Base-by-base conservation (phyloP, 2,329 filamentous ascomycete species). In the Diaporthe vexans region DNA sequence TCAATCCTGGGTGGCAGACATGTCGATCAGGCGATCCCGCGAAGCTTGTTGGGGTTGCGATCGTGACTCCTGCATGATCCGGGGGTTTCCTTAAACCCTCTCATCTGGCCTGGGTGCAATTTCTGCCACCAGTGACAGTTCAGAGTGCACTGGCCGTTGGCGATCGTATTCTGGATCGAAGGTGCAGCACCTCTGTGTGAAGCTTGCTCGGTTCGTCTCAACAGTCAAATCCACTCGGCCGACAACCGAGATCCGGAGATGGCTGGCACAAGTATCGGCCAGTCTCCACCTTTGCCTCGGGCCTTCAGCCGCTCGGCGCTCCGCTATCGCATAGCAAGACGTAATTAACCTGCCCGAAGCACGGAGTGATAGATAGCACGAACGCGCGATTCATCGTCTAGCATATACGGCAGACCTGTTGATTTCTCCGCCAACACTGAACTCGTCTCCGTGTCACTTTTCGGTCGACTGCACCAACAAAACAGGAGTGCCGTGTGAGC, bases 321-420 rank as follows among this genome's bases (percentile, higher is more conserved):
- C 74, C 74, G 74, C 54, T 75, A 75, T 73, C 74, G 74, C 74
- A 21, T 33, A 15, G 40, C 2, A 11, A 24, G 24, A 65, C 4
- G 57, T 51, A 43, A 43, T 43, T 17, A 51, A 56, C n/a, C 24
- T 56, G 37, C 37, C 24, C 24, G 48, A 40, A 19, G 15, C 21
- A 19, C 40, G 54, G 46, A 56, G 26, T 26, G 24, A 2, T 15
- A 29, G 17, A 7, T 24, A 19, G n/a, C 15, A 48, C n/a, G 46
- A 63, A 63, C 69, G 37, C 56, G 40, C 17, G 54, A 35, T 51
- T 24, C 48, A 71, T 35, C 21, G 4, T 7, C 11, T 43, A 19
- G 17, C 3, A 35, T 51, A 1, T 17, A 26, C 17, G 4, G 2
- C 9, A 10, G 40, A 19, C 13, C 21, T 29, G 1, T 24, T 17